A percentile compares a stretch with the other conserved stretches of the same genome.
Conservation (phyloP, 495 filamentous ascomycete species). For the Aspergillus funiculosus region DNA sequence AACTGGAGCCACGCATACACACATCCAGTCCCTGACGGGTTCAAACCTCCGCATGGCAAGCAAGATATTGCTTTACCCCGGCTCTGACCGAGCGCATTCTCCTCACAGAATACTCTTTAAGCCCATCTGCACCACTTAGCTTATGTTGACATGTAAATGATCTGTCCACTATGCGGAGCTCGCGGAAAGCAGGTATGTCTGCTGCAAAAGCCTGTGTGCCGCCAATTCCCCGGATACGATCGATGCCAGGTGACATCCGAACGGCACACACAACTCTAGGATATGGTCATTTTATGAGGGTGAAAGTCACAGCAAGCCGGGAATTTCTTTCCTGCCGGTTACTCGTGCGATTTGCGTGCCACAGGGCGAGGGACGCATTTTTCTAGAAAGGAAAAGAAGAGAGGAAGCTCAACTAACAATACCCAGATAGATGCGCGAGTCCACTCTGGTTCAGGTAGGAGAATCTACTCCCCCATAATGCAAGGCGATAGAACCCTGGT, state of each 20-base stretch:
- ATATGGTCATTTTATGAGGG: not conserved
- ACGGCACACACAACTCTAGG: slow-evolving; percentile 2
- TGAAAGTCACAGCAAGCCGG: slow-evolving; percentile 8
- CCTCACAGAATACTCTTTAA: not conserved
- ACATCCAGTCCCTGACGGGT: not conserved
- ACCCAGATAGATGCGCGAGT: too few species aligned
- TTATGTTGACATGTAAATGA: too few species aligned
- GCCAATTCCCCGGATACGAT: not conserved
- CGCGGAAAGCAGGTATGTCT: too few species aligned
- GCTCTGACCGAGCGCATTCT: not conserved
- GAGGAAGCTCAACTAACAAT: too few species aligned
- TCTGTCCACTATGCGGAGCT: not conserved
- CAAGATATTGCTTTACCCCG: not conserved
- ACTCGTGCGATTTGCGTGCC: slow-evolving; percentile 3
- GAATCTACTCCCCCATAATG: slow-evolving; percentile 6
- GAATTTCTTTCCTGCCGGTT: slow-evolving; percentile 4
- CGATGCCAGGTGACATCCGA: slow-evolving; percentile 8
- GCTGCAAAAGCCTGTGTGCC: not conserved
- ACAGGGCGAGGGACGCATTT: not conserved
- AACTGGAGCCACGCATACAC: slow-evolving; percentile 4
- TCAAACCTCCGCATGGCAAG: slow-evolving; percentile 1
- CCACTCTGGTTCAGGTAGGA: too few species aligned
- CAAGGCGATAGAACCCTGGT: slow-evolving; percentile 1
- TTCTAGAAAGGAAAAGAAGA: not conserved
- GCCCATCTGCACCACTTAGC: not conserved